Percentiles rank a stretch among this genome's conserved stretches.
These are phyloP conservation scores for Coemansia sp. DNA, from an alignment of 192 early-diverging fungal genomes.

Conservation along the genomic window DNA sequence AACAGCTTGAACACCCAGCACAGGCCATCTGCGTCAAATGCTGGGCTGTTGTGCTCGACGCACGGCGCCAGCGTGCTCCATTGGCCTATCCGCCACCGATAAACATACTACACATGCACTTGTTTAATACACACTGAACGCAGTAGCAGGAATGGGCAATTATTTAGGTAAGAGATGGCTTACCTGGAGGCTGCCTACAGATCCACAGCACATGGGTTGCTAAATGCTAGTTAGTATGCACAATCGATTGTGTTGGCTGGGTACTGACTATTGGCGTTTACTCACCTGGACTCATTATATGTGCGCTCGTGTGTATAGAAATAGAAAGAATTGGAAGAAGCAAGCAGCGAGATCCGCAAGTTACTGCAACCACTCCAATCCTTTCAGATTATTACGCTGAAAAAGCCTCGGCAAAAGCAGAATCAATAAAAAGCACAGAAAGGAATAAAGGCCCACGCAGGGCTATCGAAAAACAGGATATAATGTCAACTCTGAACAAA, in stretches of 20 bases:
- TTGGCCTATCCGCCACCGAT: slow-evolving; percentile 56
- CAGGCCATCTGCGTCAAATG: slow-evolving; percentile 49
- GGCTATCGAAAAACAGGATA: background rate
- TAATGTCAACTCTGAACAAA: slow-evolving; percentile 1
- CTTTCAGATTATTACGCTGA: too few species aligned
- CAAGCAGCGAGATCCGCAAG: too few species aligned
- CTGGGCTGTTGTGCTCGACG: slow-evolving; percentile 53
- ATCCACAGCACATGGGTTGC: background rate
- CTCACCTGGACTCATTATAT: slow-evolving; percentile 1
- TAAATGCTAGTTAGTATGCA: background rate
- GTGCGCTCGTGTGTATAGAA: background rate
- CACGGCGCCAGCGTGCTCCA: slow-evolving; percentile 50
- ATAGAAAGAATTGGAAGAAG: background rate
- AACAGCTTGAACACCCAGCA: slow-evolving; percentile 56
- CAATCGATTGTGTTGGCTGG: background rate
- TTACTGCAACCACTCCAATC: too few species aligned
- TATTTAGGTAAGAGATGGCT: slow-evolving; percentile 3
- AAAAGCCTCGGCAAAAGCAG: too few species aligned
- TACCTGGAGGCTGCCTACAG: slow-evolving; percentile 39
- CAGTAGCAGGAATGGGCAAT: background rate
- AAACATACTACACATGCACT: slow-evolving; percentile 41
- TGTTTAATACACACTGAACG: background rate
- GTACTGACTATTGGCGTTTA: background rate
- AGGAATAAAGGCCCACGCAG: background rate
- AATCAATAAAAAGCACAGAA: background rate